Evolutionary conservation across 345 rosid species (phyloP), one percentile per base, ranked within the genome.

Genomic region (Psidium guajava): DNA sequence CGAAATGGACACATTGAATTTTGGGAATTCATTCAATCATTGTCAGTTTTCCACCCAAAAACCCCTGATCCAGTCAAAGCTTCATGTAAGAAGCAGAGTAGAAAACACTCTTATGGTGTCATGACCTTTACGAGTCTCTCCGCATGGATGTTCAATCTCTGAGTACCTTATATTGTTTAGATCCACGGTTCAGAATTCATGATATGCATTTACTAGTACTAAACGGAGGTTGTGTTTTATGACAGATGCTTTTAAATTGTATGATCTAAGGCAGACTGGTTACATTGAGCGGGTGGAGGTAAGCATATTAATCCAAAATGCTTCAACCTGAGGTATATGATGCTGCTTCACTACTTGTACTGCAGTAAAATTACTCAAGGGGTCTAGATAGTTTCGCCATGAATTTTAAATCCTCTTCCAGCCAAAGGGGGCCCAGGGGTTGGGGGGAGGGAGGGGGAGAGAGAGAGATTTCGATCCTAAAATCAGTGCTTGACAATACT

Each of bases 211-310:
- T 55, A 24, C 28, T 40, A 6, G 50, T 57, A 52, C 57, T 77
- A 54, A 82, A 58, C 5, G 25, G 24, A 58, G 40, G 80, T 13
- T 21, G 15, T 27, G 6, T 82, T 59, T 80, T 49, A 16, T 85
- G 12, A 77, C 90, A 88, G 90, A 69, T 75, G 84, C 86, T 54
- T 89, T 89, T 85, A 86, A 64, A 77, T 54, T 88, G 54, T 86
- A 90, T 61, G 90, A 90, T 83, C 81, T 90, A 49, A 75, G 90
- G 59, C 88, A 83, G 84, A 83, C 91, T 51, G 89, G 89, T 82
- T 90, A 49, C 59, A 86, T 88, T 22, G 91, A 90, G 57, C 86
- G 59, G 59, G 86, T 85, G 59, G 90, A 90, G 89, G 90, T 90
- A 49, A 84, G 57, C 44, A 44, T 82, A 82, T 12, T 21, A 14